Conservation (phyloP, 257 asterid species). For the Schizonepeta tenuifolia region DNA sequence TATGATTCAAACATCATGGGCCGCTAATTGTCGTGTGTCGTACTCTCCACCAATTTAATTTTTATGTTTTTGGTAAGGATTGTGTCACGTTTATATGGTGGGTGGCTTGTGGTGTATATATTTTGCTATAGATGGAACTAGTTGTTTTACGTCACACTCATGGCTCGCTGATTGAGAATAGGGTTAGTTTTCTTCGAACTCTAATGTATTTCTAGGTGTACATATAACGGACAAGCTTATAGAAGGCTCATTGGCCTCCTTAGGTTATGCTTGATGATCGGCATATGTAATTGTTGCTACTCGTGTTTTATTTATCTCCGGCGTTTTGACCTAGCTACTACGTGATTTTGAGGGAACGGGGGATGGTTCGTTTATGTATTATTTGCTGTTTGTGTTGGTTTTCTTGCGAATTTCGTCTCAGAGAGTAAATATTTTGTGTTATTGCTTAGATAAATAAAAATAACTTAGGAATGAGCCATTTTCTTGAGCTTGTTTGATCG, state of each 20-base stretch:
- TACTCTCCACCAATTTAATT: not conserved
- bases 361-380: not conserved
- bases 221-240: not conserved
- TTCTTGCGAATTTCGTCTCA: too few relatives aligned
- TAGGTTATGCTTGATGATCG: not conserved
- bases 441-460: not conserved
- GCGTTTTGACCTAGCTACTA: not conserved
- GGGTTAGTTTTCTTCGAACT: not conserved
- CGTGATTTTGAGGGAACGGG: not conserved
- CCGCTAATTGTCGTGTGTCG: not conserved
- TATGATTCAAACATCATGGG: conserved; percentile 10
- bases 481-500: not conserved
- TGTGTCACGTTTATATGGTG: not conserved
- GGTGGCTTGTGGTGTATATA: not conserved
- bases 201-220: not conserved
- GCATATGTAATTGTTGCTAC: not conserved
- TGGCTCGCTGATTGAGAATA: not conserved
- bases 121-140: not conserved
- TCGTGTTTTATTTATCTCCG: not conserved
- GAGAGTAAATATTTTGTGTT: not conserved
- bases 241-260: not conserved
- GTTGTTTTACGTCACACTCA: conserved; percentile 20
- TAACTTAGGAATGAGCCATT: too few relatives aligned
- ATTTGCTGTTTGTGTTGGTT: too few relatives aligned
- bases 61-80: not conserved